Evolutionary conservation across 306 rosid species (phyloP).

Genomic region (Malus orientalis): DNA sequence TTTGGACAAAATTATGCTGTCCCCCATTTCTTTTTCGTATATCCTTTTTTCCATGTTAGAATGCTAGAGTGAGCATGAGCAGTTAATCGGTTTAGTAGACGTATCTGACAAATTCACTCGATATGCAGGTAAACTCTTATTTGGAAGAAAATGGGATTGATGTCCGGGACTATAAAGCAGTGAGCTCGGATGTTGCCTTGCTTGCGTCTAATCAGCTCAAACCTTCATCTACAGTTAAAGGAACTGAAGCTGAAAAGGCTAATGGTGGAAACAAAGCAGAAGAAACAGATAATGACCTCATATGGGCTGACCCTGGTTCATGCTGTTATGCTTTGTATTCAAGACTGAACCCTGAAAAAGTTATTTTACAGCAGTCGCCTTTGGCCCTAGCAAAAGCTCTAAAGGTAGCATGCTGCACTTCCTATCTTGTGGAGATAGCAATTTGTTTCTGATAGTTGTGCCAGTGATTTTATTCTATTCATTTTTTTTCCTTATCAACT

Average conservation of each 20-base stretch:
- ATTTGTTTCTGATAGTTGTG: not conserved
- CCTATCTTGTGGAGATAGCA: not conserved
- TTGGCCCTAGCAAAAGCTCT: constrained; percentile 96
- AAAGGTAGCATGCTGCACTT: constrained; percentile 46
- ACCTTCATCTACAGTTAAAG: constrained; percentile 22
- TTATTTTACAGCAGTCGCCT: constrained; percentile 80
- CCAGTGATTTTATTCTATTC: not conserved
- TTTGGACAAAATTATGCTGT: not conserved
- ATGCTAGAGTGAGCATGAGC: not conserved
- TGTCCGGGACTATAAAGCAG: constrained; percentile 66
- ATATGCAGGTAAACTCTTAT: constrained; percentile 56
- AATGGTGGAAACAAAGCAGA: constrained; percentile 38
- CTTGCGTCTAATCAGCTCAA: constrained; percentile 59
- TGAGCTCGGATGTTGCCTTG: constrained; percentile 56
- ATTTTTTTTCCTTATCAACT: not conserved
- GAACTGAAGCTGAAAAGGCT: constrained; percentile 19
- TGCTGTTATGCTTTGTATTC: constrained; percentile 84
- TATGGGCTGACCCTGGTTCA: constrained; percentile 87
- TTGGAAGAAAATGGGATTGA: constrained; percentile 65
- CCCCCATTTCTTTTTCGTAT: not conserved
- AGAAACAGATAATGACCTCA: constrained; percentile 31
- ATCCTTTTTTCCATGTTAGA: not conserved
- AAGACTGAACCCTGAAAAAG: constrained; percentile 53
- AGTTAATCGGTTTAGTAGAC: not conserved
- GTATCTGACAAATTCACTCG: constrained; percentile 3